phyloP scores from a whole-genome alignment of 306 rosid species.

The Lotus japonicus region DNA sequence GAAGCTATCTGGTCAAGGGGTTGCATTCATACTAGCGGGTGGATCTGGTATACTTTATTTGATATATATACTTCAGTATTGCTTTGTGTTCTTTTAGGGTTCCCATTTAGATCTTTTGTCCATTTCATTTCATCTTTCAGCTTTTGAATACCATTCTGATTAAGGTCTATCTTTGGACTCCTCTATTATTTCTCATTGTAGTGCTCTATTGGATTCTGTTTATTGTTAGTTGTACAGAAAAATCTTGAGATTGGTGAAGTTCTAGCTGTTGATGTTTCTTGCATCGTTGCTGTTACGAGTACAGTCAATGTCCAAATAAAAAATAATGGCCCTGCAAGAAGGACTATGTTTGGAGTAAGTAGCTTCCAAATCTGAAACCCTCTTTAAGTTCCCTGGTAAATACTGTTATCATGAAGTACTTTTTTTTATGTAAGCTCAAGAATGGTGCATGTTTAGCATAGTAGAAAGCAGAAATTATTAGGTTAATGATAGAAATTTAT shows the following conservation, averaged over 20 bases:
- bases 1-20: conserved; percentile 96
- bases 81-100: not conserved
- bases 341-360: conserved; percentile 93
- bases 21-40: conserved; percentile 85
- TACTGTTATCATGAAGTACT: not conserved
- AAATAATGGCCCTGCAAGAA: conserved; percentile 78
- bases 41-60: conserved; percentile 75
- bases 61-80: too few species aligned
- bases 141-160: not conserved
- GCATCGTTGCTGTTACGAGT: conserved; percentile 78
- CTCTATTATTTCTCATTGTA: conserved; percentile 18
- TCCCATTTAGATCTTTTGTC: not conserved
- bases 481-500: not conserved
- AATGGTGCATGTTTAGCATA: not conserved
- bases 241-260: conserved; percentile 91
- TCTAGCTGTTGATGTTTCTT: conserved; percentile 84
- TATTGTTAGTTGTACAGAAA: conserved; percentile 85
- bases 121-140: not conserved
- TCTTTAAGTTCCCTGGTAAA: not conserved
- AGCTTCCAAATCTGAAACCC: not conserved
- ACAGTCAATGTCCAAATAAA: conserved; percentile 76
- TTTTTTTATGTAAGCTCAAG: not conserved
- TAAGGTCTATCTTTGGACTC: not conserved
- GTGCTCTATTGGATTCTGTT: conserved; percentile 25
- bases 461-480: not conserved